Conservation (phyloP, 2,329 filamentous ascomycete species). For the Trichoderma oligosporum region DNA sequence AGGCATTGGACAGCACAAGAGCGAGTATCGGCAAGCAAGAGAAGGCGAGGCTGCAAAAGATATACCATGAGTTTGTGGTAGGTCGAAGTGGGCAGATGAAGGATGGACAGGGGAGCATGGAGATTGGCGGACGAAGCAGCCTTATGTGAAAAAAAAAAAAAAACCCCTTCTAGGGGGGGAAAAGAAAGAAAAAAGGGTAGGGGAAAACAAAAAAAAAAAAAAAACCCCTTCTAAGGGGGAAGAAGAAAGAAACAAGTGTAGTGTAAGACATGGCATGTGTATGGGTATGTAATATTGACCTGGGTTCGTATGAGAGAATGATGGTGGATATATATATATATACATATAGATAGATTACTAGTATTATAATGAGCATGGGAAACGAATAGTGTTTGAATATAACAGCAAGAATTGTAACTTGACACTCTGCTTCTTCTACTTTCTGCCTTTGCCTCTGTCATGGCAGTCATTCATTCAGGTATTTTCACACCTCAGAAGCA, state of each 20-base stretch:
- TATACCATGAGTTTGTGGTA: slow-evolving; percentile 90
- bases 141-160: slow-evolving; percentile 85
- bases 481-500: neutral
- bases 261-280: neutral
- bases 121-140: slow-evolving; percentile 88
- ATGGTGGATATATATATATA: neutral
- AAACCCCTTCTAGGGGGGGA: neutral
- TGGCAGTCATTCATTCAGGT: neutral
- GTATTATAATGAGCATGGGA: slow-evolving; percentile 1
- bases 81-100: slow-evolving; percentile 93
- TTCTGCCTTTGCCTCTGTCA: neutral
- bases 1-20: slow-evolving; percentile 71
- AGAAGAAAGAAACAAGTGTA: no score
- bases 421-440: no score
- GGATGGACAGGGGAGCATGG: slow-evolving; percentile 84
- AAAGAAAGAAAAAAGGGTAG: neutral
- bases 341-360: neutral
- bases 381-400: neutral
- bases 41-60: slow-evolving; percentile 66
- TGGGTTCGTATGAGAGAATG: neutral
- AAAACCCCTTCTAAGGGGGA: neutral
- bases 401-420: neutral
- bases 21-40: slow-evolving; percentile 81
- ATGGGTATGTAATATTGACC: neutral
- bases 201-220: neutral